Percentiles rank a stretch among this genome's conserved stretches.
Evolutionary conservation across 352 stramenopile genomes (phyloP).

Genomic region (Phytophthora crassamura): DNA sequence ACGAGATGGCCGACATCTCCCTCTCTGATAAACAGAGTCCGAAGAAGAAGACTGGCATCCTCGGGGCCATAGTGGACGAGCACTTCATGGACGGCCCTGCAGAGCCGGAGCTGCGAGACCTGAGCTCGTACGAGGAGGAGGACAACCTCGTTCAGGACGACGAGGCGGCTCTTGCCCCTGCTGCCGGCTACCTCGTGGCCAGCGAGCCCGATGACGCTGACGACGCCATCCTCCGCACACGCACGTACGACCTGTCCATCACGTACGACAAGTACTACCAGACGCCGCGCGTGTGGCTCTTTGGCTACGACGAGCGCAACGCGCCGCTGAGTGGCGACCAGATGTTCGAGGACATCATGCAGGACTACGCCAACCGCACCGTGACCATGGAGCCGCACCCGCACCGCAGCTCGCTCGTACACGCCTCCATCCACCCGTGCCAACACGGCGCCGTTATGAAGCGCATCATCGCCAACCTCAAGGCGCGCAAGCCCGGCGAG

Average conservation of each 20-base stretch:
- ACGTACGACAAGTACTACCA: conserved; percentile 99
- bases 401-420: conserved; percentile 86
- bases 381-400: conserved; percentile 99
- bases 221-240: conserved; percentile 93
- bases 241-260: conserved; percentile 98
- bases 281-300: conserved; percentile 98
- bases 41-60: conserved; percentile 39
- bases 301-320: conserved; percentile 94
- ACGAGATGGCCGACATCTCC: conserved; percentile 72
- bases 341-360: conserved; percentile 99
- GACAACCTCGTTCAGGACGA: conserved; percentile 83
- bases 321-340: conserved; percentile 90
- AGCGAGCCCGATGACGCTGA: conserved; percentile 87
- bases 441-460: conserved; percentile 99
- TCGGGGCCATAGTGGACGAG: conserved; percentile 78
- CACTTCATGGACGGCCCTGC: conserved; percentile 49
- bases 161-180: conserved; percentile 49
- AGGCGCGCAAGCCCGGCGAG: conserved; percentile 47
- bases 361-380: conserved; percentile 99
- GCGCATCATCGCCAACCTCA: conserved; percentile 96
- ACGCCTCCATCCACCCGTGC: conserved; percentile 98
- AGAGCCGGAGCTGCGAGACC: conserved; percentile 46
- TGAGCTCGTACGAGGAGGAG: conserved; percentile 78
- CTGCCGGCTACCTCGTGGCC: conserved; percentile 63
- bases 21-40: conserved; percentile 38